Base-by-base conservation (phyloP, 371 early-diverging fungal species). In the Phascolomyces articulosus region DNA sequence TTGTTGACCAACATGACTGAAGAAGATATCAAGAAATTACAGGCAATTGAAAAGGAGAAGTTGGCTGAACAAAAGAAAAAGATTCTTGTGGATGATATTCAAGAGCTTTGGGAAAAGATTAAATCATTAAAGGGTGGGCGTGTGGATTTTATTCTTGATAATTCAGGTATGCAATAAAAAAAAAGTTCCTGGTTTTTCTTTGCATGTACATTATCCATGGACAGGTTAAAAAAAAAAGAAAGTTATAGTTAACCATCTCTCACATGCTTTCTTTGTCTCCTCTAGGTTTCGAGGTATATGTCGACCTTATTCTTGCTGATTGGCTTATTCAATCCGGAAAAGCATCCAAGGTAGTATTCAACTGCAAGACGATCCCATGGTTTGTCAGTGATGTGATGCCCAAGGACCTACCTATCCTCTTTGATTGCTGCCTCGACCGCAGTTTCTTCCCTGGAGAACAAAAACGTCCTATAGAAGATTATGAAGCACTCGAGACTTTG, bases 301-400 rank as follows among this genome's bases (percentile, higher is more conserved):
- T 89, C 20, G 98, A 98, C 71, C 80, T 98, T 56, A 77, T 93
- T 18, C 83, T 97, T 63, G 96, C 95, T 16, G 91, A 95, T 67
- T 94, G 89, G 84, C 78, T 97, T 34, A 71, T 95, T 40, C 87
- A 87, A n/a, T 77, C 88, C 0, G 85, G 87, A 4, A 78, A 85
- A 27, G 95, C 92, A 0, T 66, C 65, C 4, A 68, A 82, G 41
- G 77, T 97, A 9, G 85, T 93, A 13, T 93, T 97, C 70, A 94
- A 97, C 67, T 82, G 87, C 65, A 98, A 97, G 76, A 66, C 84
- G 3, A 88, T 93, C 47, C 96, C 96, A 24, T 98, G 97, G 97
- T 97, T 95, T 63, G 96, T 97, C 20, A 91, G 91, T 4, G 96
- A 96, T 68, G 93, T 92, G 31, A 93, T 93, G 59, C 81, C 82